Evolutionary conservation across 345 rosid species (phyloP), one percentile per base, ranked within the genome.

Genomic region (Triadica sebifera): DNA sequence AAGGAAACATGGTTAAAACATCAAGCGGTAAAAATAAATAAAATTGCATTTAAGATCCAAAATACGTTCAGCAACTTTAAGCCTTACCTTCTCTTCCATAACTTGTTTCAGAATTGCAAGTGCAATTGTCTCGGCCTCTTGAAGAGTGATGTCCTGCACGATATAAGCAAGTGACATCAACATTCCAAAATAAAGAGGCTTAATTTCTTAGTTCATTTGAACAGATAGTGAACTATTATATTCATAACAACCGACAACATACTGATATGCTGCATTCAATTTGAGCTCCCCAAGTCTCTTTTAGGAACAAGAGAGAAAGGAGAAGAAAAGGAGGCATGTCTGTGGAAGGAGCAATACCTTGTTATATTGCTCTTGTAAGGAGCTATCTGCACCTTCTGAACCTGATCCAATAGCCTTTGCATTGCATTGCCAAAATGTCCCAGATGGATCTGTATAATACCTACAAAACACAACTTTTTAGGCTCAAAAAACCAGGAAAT

Each of bases 391-490:
- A 57, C 98, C 98, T 87, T 92, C 98, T 10, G 97, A 92, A n/a
- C 98, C 97, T 22, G 98, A 94, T 49, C 98, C 98, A 62, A 94
- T 94, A 15, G 98, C 98, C 82, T 94, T 94, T 53, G 93, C 98
- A 82, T 91, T 92, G 90, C 98, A 94, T 76, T 94, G 95, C 98
- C 98, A 94, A 84, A 92, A 94, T 78, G 98, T 94, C 72, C 98
- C 97, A 2, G 98, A 94, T 3, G 98, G 98, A 83, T 94, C 98
- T 2, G 98, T 94, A 69, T 92, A 91, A 77, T 89, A 94, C 81
- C 98, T 92, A 67, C 57, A 43, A 41, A 11, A 25, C 25, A 29
- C 71, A 59, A 29, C 39, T 3, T 24, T 64, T 64, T 51, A 69
- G 53, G 34, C 62, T 11, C 8, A 39, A 7, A 50, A 43, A 58